Percentiles rank a stretch among this genome's conserved stretches.
phyloP scores from a whole-genome alignment of 345 rosid genomes.

The Melastoma malabathricum region DNA sequence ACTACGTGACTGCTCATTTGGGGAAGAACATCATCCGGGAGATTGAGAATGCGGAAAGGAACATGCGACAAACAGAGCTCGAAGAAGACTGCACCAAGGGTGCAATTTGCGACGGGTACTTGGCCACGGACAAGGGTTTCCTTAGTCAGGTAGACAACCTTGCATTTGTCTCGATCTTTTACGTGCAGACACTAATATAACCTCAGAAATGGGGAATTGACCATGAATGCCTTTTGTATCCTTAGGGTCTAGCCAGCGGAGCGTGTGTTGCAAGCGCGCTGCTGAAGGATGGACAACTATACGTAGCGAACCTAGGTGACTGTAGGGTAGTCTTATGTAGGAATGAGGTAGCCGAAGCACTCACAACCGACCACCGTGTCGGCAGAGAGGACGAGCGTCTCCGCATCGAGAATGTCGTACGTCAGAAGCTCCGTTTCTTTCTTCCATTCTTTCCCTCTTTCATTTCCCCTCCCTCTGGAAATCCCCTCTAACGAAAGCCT shows the following conservation, averaged over 20 bases:
- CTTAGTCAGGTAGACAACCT: slow-evolving; percentile 29
- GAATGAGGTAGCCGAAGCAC: slow-evolving; percentile 22
- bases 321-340: slow-evolving; percentile 36
- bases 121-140: slow-evolving; percentile 30
- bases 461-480: too few species aligned
- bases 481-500: too few species aligned
- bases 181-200: neutral
- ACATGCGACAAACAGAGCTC: neutral
- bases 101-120: slow-evolving; percentile 29
- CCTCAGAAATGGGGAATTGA: neutral
- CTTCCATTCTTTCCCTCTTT: neutral
- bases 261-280: slow-evolving; percentile 34
- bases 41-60: slow-evolving; percentile 8
- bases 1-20: slow-evolving; percentile 29
- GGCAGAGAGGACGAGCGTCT: slow-evolving; percentile 29
- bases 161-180: too few species aligned
- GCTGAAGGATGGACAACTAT: slow-evolving; percentile 24
- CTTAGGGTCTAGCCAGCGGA: slow-evolving; percentile 35
- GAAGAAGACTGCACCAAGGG: slow-evolving; percentile 5
- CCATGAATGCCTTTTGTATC: neutral
- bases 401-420: slow-evolving; percentile 31
- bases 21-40: slow-evolving; percentile 34
- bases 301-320: slow-evolving; percentile 38
- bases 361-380: slow-evolving; percentile 32
- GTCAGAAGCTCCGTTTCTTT: neutral